phyloP scores from a whole-genome alignment of 805 yeast species.

The Brettanomyces anomalus region DNA sequence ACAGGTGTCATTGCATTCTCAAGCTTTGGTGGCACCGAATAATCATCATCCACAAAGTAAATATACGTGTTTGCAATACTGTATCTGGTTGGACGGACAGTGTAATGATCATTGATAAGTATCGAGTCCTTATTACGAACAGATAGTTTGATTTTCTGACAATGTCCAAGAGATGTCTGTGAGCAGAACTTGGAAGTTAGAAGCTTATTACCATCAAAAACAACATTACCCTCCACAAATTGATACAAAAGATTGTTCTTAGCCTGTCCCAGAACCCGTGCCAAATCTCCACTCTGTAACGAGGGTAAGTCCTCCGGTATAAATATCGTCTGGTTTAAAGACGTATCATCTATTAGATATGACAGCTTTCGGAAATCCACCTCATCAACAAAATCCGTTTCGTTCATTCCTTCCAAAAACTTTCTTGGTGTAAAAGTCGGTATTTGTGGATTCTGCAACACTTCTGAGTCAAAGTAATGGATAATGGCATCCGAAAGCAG shows the following conservation, averaged over 20 bases:
- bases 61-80: slow-evolving; percentile 57
- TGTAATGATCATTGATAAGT: slow-evolving; percentile 47
- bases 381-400: slow-evolving; percentile 61
- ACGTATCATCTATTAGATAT: slow-evolving; percentile 45
- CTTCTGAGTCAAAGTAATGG: slow-evolving; percentile 34
- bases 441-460: slow-evolving; percentile 12
- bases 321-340: slow-evolving; percentile 44
- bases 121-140: slow-evolving; percentile 23
- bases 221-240: slow-evolving; percentile 41
- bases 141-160: slow-evolving; percentile 48
- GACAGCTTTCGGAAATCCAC: slow-evolving; percentile 49
- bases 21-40: slow-evolving; percentile 56
- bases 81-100: slow-evolving; percentile 35
- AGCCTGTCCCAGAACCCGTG: slow-evolving; percentile 10
- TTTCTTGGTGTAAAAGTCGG: slow-evolving; percentile 44
- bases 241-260: slow-evolving; percentile 47
- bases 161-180: slow-evolving; percentile 46
- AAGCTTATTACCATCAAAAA: slow-evolving; percentile 30
- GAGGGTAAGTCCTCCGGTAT: slow-evolving; percentile 20
- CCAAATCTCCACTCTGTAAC: slow-evolving; percentile 2
- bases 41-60: slow-evolving; percentile 51
- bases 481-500: slow-evolving; percentile 39
- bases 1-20: slow-evolving; percentile 57
- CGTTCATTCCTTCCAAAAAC: slow-evolving; percentile 49
- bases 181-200: slow-evolving; percentile 44